Evolutionary conservation across 2,329 filamentous ascomycete species (phyloP), one percentile per base, ranked within the genome.

Genomic region (Pseudogymnoascus sp.): DNA sequence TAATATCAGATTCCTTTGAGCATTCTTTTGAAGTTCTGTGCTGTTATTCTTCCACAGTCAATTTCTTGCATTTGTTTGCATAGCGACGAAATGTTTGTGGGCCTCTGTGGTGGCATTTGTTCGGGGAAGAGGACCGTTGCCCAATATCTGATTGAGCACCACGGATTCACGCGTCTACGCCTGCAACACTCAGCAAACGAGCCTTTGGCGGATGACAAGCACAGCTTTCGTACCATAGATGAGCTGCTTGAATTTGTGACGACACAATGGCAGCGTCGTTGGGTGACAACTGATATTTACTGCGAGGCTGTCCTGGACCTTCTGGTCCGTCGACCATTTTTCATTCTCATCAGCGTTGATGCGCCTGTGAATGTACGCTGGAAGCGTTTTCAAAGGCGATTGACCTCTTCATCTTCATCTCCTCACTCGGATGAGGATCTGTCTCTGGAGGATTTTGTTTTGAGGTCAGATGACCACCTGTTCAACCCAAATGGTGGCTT

Each of bases 71-170:
- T 53, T 53, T 53, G 47, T 35, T 53, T 53, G 12, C n/a, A 20
- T n/a, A 53, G 47, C 47, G 47, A 20, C 12, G 75, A 70, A 25
- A 91, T 92, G 88, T 79, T 92, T 39, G 88, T 91, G 64, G 89
- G 88, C 61, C 80, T 92, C 63, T 91, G 88, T 69, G 87, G 87
- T 70, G 92, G 90, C 70, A 93, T 97, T 69, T 97, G 92, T 77
- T 87, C 93, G 57, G 94, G 94, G 70, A 97, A 97, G 77, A 87
- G 86, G 71, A 90, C 91, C 8, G 90, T 97, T 66, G 91, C 91
- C 62, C 84, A 90, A 60, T 97, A 96, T 72, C 83, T 99, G 7
- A 84, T 92, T 65, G 83, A 91, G 65, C 84, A 92, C 66, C 89
- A 97, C 74, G 85, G 84, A 64, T 99, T 97, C 75, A 85, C 82